These are phyloP conservation scores for Tetracladium marchalianum DNA, from an alignment of 495 filamentous ascomycete genomes.

Conservation along the genomic window DNA sequence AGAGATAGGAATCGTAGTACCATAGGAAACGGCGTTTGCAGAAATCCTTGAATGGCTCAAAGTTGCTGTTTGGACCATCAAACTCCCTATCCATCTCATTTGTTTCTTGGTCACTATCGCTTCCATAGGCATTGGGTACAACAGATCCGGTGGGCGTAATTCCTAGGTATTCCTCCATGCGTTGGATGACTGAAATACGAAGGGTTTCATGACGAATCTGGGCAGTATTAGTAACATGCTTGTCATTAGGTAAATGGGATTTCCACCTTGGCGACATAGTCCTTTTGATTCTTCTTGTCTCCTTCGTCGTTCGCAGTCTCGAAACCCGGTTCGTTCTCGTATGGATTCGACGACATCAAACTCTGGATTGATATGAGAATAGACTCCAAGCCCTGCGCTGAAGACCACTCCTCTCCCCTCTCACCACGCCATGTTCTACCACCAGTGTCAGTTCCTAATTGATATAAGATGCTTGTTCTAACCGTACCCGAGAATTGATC, in stretches of 20 bases:
- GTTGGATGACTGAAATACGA: conserved; percentile 74
- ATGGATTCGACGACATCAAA: conserved; percentile 87
- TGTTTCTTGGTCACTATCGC: conserved; percentile 42
- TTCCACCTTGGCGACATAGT: conserved; percentile 81
- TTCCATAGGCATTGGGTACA: conserved; percentile 24
- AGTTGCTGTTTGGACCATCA: conserved; percentile 41
- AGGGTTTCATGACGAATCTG: conserved; percentile 86
- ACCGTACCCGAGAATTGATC: conserved; percentile 80
- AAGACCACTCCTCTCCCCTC: conserved; percentile 86
- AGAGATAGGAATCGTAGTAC: conserved; percentile 85
- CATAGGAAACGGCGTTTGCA: conserved; percentile 90
- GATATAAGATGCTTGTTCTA: conserved; percentile 7
- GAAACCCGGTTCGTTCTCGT: conserved; percentile 92
- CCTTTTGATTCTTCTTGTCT: conserved; percentile 64
- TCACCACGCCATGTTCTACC: conserved; percentile 86
- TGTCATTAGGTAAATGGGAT: neutral
- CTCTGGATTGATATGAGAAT: conserved; percentile 94
- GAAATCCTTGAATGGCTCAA: conserved; percentile 79
- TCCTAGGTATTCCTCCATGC: conserved; percentile 69
- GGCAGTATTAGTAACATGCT: conserved; percentile 23
- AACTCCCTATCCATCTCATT: conserved; percentile 40
- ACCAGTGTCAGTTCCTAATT: conserved; percentile 18
- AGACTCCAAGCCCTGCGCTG: conserved; percentile 90
- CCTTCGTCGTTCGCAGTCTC: conserved; percentile 57
- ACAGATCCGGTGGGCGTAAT: conserved; percentile 45